A percentile compares a stretch with the other conserved stretches of the same genome.
Conservation (phyloP, 306 rosid species). For the Begonia loranthoides region DNA sequence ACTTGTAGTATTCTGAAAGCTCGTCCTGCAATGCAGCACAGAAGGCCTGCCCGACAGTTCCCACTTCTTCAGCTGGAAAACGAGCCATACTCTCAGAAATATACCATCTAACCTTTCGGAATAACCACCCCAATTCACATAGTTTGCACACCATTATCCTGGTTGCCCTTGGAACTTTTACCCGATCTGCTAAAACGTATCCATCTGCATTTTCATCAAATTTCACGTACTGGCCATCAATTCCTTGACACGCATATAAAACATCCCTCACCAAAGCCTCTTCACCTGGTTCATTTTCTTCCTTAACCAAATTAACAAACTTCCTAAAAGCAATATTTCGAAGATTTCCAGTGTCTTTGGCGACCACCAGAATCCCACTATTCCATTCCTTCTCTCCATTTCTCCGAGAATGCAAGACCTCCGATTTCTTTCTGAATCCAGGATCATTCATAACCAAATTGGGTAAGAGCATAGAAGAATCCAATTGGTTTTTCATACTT, state of each 20-base stretch:
- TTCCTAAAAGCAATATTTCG: constrained; percentile 64
- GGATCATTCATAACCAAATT: constrained; percentile 26
- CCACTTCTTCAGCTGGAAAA: constrained; percentile 69
- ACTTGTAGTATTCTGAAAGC: constrained; percentile 77
- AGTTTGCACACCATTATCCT: constrained; percentile 56
- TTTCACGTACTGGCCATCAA: constrained; percentile 69
- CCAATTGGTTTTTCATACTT: constrained; percentile 20
- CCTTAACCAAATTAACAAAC: constrained; percentile 49
- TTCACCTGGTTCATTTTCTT: constrained; percentile 65
- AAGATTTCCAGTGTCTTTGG: constrained; percentile 63
- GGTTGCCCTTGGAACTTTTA: constrained; percentile 61
- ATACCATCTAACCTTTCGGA: constrained; percentile 61
- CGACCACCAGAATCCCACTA: constrained; percentile 55
- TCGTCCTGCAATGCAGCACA: constrained; percentile 93
- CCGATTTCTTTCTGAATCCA: constrained; percentile 20
- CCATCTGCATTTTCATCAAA: constrained; percentile 33
- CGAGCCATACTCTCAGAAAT: constrained; percentile 61
- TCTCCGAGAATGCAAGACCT: constrained; percentile 13
- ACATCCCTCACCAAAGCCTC: constrained; percentile 83
- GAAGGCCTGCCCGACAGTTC: constrained; percentile 86
- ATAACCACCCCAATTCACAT: constrained; percentile 77
- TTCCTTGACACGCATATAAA: constrained; percentile 85
- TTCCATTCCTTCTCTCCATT: constrained; percentile 34
- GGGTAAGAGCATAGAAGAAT: constrained; percentile 46
- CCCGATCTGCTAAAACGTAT: constrained; percentile 32